A percentile compares a stretch with the other conserved stretches of the same genome.
Evolutionary conservation across 805 yeast species (phyloP).

Genomic region (Lachancea quebecensis): DNA sequence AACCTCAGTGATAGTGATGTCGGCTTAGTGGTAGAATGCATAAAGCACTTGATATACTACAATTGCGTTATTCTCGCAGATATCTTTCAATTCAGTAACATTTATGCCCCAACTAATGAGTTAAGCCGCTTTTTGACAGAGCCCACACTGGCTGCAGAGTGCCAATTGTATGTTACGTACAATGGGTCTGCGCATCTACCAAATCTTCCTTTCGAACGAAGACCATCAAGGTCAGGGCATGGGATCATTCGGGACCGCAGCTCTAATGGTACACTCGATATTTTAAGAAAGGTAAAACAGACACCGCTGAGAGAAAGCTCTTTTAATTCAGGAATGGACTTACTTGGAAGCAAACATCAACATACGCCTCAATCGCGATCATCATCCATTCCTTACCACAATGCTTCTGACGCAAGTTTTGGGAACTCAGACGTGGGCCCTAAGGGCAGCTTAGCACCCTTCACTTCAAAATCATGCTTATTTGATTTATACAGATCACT

Average conservation of each 20-base stretch:
- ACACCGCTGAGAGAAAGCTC: neutral
- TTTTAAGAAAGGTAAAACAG: neutral
- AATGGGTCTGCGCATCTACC: constrained; percentile 29
- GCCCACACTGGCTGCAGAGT: constrained; percentile 63
- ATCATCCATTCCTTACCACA: constrained; percentile 3
- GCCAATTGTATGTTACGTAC: constrained; percentile 72
- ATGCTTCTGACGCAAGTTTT: constrained; percentile 4
- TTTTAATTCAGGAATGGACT: constrained; percentile 1
- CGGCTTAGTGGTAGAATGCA: constrained; percentile 71
- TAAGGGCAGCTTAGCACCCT: constrained; percentile 14
- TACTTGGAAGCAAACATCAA: neutral
- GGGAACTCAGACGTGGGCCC: constrained; percentile 3
- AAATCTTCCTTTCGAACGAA: constrained; percentile 29
- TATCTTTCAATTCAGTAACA: constrained; percentile 81
- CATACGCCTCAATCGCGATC: constrained; percentile 6
- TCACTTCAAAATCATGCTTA: constrained; percentile 59
- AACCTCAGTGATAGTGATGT: constrained; percentile 76
- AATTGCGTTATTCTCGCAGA: constrained; percentile 77
- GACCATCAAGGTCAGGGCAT: constrained; percentile 9
- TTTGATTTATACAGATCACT: constrained; percentile 72
- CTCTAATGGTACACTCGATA: constrained; percentile 1
- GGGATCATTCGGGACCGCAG: constrained; percentile 4
- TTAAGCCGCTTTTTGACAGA: constrained; percentile 63
- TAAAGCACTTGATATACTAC: constrained; percentile 87
- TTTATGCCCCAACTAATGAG: constrained; percentile 81